Conservation (phyloP, 306 rosid species). For the Sindora glabra region DNA sequence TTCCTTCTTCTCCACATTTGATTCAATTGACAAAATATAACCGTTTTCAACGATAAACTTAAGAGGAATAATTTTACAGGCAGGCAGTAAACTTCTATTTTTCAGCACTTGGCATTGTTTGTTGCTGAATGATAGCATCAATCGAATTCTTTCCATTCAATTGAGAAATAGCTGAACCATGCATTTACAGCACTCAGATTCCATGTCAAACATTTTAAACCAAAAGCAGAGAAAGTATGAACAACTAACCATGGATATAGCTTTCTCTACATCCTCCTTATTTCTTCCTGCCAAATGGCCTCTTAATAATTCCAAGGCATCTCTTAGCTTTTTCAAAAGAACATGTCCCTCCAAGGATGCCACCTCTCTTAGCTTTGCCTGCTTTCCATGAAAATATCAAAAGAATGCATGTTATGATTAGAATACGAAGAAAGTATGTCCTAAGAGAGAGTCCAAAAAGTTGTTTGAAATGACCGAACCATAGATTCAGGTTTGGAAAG, state of each 20-base stretch:
- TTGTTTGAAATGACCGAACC: neutral
- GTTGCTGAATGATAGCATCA: neutral
- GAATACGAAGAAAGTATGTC: neutral
- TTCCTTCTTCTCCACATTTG: too few relatives aligned
- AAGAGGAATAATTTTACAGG: neutral
- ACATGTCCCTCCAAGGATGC: slow-evolving; percentile 98
- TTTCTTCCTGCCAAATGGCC: slow-evolving; percentile 66
- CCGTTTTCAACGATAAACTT: neutral
- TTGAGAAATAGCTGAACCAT: neutral
- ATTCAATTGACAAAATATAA: too few relatives aligned
- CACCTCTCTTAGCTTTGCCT: slow-evolving; percentile 86
- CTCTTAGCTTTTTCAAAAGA: slow-evolving; percentile 88
- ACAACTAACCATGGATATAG: slow-evolving; percentile 87
- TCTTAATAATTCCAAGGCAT: slow-evolving; percentile 77
- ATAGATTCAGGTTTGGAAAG: neutral
- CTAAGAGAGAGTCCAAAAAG: neutral
- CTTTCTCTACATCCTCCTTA: slow-evolving; percentile 95
- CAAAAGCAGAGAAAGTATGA: neutral
- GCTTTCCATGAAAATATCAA: slow-evolving; percentile 18
- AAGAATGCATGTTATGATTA: neutral
- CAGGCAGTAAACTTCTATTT: neutral
- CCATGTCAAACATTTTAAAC: slow-evolving; percentile 14
- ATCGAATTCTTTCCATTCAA: neutral
- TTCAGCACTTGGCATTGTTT: neutral
- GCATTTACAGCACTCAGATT: neutral